Percentiles rank a stretch among this genome's conserved stretches.
These are phyloP conservation scores for Microbotryomycetes sp. DNA, from an alignment of 1,284 basidiomycete species.

Conservation along the genomic window DNA sequence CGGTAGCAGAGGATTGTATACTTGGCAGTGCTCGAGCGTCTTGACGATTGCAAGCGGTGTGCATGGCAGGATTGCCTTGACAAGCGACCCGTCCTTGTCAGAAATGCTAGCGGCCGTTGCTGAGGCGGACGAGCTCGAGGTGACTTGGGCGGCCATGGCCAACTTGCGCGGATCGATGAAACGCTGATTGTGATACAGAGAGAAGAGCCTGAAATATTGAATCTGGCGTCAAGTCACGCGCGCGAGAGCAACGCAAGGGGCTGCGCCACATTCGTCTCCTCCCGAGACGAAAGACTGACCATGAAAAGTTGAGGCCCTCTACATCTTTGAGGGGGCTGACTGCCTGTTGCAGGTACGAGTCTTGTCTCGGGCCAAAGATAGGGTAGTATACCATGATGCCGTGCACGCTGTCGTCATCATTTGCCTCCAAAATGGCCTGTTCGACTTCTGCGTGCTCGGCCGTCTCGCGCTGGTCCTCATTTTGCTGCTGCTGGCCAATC, in stretches of 20 bases:
- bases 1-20: constrained; percentile 83
- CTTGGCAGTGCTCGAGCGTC: constrained; percentile 78
- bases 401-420: constrained; percentile 38
- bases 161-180: constrained; percentile 43
- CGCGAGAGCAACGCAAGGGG: neutral
- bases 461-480: constrained; percentile 43
- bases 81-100: constrained; percentile 51
- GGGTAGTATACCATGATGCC: constrained; percentile 57
- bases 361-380: constrained; percentile 52
- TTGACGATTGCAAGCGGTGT: constrained; percentile 93
- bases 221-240: neutral
- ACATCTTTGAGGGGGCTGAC: constrained; percentile 96
- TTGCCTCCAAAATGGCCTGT: constrained; percentile 77
- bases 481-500: constrained; percentile 46
- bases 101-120: constrained; percentile 8
- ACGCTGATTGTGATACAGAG: constrained; percentile 77
- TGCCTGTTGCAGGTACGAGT: constrained; percentile 91
- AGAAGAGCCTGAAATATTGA: constrained; percentile 59
- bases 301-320: constrained; percentile 78
- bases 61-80: constrained; percentile 93
- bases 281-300: constrained; percentile 54
- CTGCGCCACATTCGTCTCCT: neutral
- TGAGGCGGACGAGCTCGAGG: constrained; percentile 26
- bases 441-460: constrained; percentile 52
- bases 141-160: constrained; percentile 34